Base-by-base conservation (phyloP, 2,329 filamentous ascomycete genomes). In the Penicillium corylophilum region DNA sequence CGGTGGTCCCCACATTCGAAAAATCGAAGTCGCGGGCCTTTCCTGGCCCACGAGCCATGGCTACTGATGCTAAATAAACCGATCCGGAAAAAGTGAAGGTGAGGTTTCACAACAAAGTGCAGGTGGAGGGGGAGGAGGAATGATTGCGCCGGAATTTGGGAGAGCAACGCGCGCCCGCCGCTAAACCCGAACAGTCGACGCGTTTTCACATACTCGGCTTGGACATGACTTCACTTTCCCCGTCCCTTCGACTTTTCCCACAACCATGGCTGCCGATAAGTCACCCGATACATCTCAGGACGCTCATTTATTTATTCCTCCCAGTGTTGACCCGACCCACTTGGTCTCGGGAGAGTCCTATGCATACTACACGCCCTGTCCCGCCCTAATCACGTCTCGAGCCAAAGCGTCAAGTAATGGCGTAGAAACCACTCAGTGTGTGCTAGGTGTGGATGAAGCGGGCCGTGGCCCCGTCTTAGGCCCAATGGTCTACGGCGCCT, bases 381-480 rank as follows among this genome's bases (percentile, higher is more conserved):
- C 89, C 1, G 67, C 80, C 0, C 69, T 74, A n/a, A 82, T 90
- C 46, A 79, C 79, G 20, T 71, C 78, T 1, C 63, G 75, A 54
- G 59, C 75, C 18, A 59, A 64, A 42, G 56, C 57, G 10, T 47
- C 57, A 16, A 62, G 64, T 2, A 68, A 71, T 39, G 63, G 73
- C 4, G 56, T 67, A 69, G 62, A 73, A 13, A 68, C 70, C 40
- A 81, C 78, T 50, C 81, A 85, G 66, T 94, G 89, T 72, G 86
- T 88, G 18, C 80, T 97, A 20, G 93, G 93, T 56, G 87, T 97
- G 45, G 93, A 97, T 71, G 93, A 97, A 78, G 93, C 93, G 61
- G 93, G 93, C 41, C 85, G 93, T 65, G 93, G 93, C 1, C 93
- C 93, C 22, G 93, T 96, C n/a, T 82, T 97, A 12, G 93, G 82